These are phyloP conservation scores for Trametes meyenii DNA, from an alignment of 768 basidiomycete genomes.

Conservation along the genomic window DNA sequence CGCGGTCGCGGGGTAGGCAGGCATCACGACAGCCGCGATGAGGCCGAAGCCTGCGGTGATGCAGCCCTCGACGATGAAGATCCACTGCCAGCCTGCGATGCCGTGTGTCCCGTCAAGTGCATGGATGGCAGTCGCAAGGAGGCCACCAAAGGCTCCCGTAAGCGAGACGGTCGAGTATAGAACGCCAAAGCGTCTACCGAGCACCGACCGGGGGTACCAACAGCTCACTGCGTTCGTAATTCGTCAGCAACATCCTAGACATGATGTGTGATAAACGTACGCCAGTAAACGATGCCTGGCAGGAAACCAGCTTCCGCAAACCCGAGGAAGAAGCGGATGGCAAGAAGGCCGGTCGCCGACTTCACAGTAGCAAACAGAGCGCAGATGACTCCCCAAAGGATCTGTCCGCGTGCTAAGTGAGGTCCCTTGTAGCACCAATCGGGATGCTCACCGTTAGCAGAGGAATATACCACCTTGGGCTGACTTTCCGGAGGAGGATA, in stretches of 20 bases:
- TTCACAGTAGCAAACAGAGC: slow-evolving; percentile 32
- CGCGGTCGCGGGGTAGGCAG: slow-evolving; percentile 52
- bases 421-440: slow-evolving; percentile 11
- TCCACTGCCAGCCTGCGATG: slow-evolving; percentile 43
- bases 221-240: slow-evolving; percentile 36
- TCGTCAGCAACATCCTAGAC: neutral
- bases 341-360: slow-evolving; percentile 37
- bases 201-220: slow-evolving; percentile 42
- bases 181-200: slow-evolving; percentile 28
- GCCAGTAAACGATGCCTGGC: slow-evolving; percentile 42
- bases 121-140: slow-evolving; percentile 41
- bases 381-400: slow-evolving; percentile 38
- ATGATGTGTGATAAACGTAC: slow-evolving; percentile 11
- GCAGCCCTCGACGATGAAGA: slow-evolving; percentile 52
- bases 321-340: slow-evolving; percentile 44
- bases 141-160: slow-evolving; percentile 28
- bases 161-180: slow-evolving; percentile 36
- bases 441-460: slow-evolving; percentile 37
- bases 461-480: slow-evolving; percentile 42
- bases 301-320: slow-evolving; percentile 44
- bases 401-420: slow-evolving; percentile 8
- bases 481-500: slow-evolving; percentile 38
- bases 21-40: slow-evolving; percentile 39
- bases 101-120: slow-evolving; percentile 42
- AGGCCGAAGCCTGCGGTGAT: slow-evolving; percentile 44